phyloP scores from a whole-genome alignment of 1,284 basidiomycete species.

The Malassezia restricta region DNA sequence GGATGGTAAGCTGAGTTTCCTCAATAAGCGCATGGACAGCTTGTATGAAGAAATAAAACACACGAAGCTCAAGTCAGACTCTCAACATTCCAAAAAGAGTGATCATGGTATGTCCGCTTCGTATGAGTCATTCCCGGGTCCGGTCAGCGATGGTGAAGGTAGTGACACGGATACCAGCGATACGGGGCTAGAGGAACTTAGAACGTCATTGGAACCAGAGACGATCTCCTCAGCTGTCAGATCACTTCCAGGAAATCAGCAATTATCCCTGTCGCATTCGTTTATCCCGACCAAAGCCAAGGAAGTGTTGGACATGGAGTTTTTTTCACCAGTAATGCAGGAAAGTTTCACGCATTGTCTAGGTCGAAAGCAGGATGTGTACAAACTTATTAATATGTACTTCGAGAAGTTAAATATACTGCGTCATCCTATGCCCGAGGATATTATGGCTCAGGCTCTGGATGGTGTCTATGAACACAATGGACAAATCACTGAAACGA shows the following conservation, averaged over 20 bases:
- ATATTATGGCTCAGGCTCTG: not conserved
- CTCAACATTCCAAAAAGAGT: not conserved
- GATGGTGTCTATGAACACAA: not conserved
- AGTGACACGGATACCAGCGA: not conserved
- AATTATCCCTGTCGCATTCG: slow-evolving; percentile 17
- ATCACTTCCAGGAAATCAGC: not conserved
- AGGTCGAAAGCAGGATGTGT: not conserved
- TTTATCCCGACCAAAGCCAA: slow-evolving; percentile 15
- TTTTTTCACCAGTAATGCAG: slow-evolving; percentile 2
- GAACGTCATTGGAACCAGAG: not conserved
- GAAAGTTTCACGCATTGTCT: not conserved
- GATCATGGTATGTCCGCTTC: not conserved
- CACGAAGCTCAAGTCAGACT: no score
- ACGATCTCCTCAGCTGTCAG: not conserved
- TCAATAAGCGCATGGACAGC: not conserved
- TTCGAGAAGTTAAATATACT: slow-evolving; percentile 7
- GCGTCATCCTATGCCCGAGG: slow-evolving; percentile 8
- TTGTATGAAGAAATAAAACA: not conserved
- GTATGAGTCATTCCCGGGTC: not conserved
- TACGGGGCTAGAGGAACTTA: not conserved
- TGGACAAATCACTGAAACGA: not conserved
- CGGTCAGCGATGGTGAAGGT: not conserved
- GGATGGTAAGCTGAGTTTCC: not conserved
- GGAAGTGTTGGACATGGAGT: slow-evolving; percentile 3
- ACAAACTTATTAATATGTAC: slow-evolving; percentile 1